A percentile compares a stretch with the other conserved stretches of the same genome.
phyloP scores from a whole-genome alignment of 345 rosid genomes.

The Erodium maritimum region DNA sequence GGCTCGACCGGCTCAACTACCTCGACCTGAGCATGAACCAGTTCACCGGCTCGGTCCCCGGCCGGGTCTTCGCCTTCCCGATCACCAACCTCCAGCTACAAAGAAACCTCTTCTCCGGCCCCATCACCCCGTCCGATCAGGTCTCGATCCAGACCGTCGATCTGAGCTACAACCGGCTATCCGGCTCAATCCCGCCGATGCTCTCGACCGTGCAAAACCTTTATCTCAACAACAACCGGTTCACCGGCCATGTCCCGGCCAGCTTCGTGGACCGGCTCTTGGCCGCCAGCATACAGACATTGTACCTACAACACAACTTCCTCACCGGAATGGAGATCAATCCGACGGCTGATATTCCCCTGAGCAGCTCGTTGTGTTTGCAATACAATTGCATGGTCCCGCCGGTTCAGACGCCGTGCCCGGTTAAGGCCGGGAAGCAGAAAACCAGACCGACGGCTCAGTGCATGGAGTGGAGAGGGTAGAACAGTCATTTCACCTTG shows the following conservation, averaged over 20 bases:
- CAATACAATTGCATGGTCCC: background rate
- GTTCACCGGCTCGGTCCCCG: background rate
- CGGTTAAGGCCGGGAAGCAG: background rate
- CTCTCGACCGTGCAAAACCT: background rate
- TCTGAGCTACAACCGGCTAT: background rate
- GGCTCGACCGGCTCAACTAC: constrained; percentile 7
- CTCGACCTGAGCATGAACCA: background rate
- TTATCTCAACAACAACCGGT: background rate
- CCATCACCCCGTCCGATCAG: background rate
- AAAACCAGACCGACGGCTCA: background rate
- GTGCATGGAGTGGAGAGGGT: background rate
- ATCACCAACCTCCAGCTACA: background rate
- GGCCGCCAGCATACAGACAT: background rate
- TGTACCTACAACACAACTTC: background rate
- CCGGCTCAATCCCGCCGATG: background rate
- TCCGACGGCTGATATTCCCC: background rate
- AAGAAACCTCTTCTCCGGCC: background rate
- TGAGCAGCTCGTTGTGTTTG: background rate
- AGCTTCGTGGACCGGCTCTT: background rate
- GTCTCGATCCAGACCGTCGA: background rate
- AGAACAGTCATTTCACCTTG: background rate
- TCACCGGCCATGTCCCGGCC: background rate
- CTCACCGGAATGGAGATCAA: background rate
- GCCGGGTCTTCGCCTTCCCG: constrained; percentile 8
- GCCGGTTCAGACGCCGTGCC: background rate